Evolutionary conservation across 352 stramenopile genomes (phyloP).

Genomic region (Phytophthora cajani): DNA sequence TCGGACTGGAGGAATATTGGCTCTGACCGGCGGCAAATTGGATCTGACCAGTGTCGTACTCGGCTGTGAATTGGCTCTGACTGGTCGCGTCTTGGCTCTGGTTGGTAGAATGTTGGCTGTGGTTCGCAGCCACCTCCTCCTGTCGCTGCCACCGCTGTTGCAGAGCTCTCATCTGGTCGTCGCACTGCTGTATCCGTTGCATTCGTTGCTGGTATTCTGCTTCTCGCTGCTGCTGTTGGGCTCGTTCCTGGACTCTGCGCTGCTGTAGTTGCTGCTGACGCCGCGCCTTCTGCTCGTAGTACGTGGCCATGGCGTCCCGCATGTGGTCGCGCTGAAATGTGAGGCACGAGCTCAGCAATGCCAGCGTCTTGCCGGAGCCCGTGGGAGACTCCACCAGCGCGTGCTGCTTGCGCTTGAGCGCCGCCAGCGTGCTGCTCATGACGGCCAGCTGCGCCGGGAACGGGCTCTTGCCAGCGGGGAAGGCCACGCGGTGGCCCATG

Average conservation of each 20-base stretch:
- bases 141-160: conserved; percentile 4
- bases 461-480: conserved; percentile 73
- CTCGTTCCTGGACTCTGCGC: neutral
- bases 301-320: conserved; percentile 42
- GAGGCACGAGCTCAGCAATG: conserved; percentile 80
- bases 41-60: no score
- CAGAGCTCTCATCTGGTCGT: neutral
- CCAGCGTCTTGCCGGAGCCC: conserved; percentile 84
- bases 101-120: neutral
- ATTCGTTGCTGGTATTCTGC: neutral
- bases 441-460: conserved; percentile 86
- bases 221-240: neutral
- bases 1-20: neutral
- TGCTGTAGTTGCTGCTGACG: neutral
- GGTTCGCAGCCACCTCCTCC: neutral
- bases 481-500: conserved; percentile 82
- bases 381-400: conserved; percentile 85
- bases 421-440: conserved; percentile 83
- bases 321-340: conserved; percentile 73
- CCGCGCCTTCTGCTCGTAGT: conserved; percentile 20
- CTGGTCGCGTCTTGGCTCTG: neutral
- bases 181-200: neutral
- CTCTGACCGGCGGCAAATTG: no score
- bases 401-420: conserved; percentile 77
- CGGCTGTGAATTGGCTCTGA: no score